phyloP scores from a whole-genome alignment of 441 rosid genomes.

The Populus hybrid region DNA sequence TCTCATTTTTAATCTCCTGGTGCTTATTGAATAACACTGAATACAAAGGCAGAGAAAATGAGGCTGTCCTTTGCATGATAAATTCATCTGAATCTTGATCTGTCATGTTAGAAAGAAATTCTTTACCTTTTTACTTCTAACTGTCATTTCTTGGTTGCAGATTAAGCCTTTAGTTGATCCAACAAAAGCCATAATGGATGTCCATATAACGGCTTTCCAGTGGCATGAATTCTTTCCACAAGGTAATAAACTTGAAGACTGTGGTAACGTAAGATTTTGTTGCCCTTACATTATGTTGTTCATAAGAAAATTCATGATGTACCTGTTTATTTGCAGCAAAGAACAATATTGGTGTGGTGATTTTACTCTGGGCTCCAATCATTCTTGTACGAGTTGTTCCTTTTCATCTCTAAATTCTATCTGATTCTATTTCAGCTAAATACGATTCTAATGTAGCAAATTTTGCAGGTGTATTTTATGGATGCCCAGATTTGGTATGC shows the following conservation, averaged over 20 bases:
- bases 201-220: constrained; percentile 55
- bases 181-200: constrained; percentile 78
- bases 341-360: constrained; percentile 94
- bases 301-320: constrained; percentile 14
- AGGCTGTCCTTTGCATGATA: background rate
- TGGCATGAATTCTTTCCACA: constrained; percentile 50
- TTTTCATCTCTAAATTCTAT: constrained; percentile 12
- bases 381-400: constrained; percentile 63
- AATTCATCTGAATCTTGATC: background rate
- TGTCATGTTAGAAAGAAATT: constrained; percentile 1
- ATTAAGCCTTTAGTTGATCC: constrained; percentile 96
- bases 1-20: background rate
- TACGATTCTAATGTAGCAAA: constrained; percentile 12
- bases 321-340: constrained; percentile 63
- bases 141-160: constrained; percentile 40
- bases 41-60: background rate
- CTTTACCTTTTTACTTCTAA: background rate
- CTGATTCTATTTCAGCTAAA: constrained; percentile 10
- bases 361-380: constrained; percentile 97
- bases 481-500: constrained; percentile 99
- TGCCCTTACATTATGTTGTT: background rate
- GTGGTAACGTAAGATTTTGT: constrained; percentile 4
- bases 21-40: background rate
- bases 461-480: constrained; percentile 2
- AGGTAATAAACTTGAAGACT: constrained; percentile 44